Percentiles rank a stretch among this genome's conserved stretches.
Conservation (phyloP, 2,329 filamentous ascomycete species). For the Triangularia setosa region DNA sequence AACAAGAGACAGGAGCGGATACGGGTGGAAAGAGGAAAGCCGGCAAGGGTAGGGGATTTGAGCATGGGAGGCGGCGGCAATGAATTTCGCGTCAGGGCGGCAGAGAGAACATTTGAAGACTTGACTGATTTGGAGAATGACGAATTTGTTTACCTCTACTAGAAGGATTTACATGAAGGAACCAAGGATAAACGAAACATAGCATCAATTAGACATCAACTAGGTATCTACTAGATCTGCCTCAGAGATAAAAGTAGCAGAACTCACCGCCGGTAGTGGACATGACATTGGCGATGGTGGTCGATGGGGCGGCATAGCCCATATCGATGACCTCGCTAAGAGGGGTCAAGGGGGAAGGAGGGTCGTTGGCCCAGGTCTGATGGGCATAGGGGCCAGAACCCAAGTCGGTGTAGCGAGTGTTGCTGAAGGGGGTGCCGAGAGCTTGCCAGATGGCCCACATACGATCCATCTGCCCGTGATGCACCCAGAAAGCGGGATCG, state of each 20-base stretch:
- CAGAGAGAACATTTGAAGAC: constrained; percentile 54
- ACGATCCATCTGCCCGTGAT: constrained; percentile 21
- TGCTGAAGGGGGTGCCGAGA: constrained; percentile 7
- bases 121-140: constrained; percentile 64
- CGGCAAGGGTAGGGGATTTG: constrained; percentile 53
- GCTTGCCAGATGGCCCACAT: constrained; percentile 21
- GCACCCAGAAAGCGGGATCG: constrained; percentile 20
- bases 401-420: constrained; percentile 26
- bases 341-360: constrained; percentile 24
- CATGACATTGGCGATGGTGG: constrained; percentile 31
- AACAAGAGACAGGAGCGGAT: constrained; percentile 54
- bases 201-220: neutral
- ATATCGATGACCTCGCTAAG: constrained; percentile 30
- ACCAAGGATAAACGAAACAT: neutral
- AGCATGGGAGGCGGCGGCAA: constrained; percentile 54
- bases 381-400: constrained; percentile 29
- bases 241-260: constrained; percentile 31
- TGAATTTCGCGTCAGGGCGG: constrained; percentile 30
- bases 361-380: constrained; percentile 30
- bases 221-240: neutral
- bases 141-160: constrained; percentile 64
- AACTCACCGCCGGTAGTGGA: constrained; percentile 27
- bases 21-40: constrained; percentile 57
- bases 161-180: constrained; percentile 4
- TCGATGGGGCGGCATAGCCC: constrained; percentile 28